phyloP scores from a whole-genome alignment of 2,329 filamentous ascomycete genomes.

The Aspergillus cejpii region DNA sequence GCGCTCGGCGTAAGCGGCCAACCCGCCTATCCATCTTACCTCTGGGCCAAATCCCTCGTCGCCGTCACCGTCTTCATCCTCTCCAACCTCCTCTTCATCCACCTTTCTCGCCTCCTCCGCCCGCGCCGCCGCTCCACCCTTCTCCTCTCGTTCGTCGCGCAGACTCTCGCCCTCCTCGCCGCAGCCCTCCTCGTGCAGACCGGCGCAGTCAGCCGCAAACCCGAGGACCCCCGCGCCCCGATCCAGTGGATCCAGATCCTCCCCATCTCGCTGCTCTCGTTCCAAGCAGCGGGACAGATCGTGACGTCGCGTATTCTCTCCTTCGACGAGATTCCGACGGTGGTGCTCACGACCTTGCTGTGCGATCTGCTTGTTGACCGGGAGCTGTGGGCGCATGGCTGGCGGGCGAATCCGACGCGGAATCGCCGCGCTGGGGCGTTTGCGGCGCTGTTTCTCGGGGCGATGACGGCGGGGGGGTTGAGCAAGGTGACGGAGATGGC shows the following conservation, averaged over 20 bases:
- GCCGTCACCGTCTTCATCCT: constrained; percentile 36
- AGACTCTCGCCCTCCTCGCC: constrained; percentile 31
- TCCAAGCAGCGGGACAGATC: constrained; percentile 40
- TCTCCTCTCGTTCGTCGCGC: constrained; percentile 36
- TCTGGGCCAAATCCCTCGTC: constrained; percentile 41
- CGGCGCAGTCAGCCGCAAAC: constrained; percentile 27
- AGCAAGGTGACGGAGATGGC: constrained; percentile 33
- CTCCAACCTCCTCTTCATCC: constrained; percentile 38
- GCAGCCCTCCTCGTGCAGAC: constrained; percentile 34
- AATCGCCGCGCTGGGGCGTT: constrained; percentile 35
- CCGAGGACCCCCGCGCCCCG: constrained; percentile 25
- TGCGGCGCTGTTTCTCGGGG: constrained; percentile 36
- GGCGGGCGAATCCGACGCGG: constrained; percentile 27
- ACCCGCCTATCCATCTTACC: constrained; percentile 35
- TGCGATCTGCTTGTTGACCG: constrained; percentile 37
- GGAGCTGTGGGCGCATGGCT: constrained; percentile 19
- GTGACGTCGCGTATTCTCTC: constrained; percentile 33
- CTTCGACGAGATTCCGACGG: constrained; percentile 38
- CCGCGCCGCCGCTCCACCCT: constrained; percentile 36
- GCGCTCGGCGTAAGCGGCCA: constrained; percentile 39
- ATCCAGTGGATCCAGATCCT: constrained; percentile 35
- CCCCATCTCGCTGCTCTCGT: constrained; percentile 36
- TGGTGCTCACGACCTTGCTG: constrained; percentile 38
- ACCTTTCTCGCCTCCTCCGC: constrained; percentile 26
- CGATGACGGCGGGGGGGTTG: constrained; percentile 38